Conservation (phyloP, 345 rosid genomes). For the Citrus cavaleriei region DNA sequence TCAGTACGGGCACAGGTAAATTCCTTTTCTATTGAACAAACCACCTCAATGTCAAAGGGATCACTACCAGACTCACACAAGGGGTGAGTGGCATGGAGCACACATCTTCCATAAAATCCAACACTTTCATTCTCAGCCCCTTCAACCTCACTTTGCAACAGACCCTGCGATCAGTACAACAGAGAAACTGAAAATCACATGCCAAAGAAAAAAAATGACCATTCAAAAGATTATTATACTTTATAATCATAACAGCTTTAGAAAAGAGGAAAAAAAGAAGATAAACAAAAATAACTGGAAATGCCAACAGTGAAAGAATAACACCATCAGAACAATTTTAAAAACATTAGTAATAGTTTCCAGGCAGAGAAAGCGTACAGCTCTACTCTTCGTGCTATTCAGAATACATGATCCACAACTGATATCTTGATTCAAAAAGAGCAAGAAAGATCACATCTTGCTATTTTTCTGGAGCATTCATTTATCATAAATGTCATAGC, state of each 20-base stretch:
- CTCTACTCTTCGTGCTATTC: not conserved
- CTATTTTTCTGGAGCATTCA: not conserved
- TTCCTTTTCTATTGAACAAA: slow-evolving; percentile 18
- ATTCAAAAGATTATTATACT: not conserved
- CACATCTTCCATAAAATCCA: slow-evolving; percentile 49
- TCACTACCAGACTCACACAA: slow-evolving; percentile 20
- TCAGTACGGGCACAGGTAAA: slow-evolving; percentile 49
- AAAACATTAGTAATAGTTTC: not conserved
- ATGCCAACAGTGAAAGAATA: not conserved
- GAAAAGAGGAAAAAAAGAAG: not conserved
- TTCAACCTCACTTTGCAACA: slow-evolving; percentile 53
- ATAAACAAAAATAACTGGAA: not conserved
- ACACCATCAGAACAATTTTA: not conserved
- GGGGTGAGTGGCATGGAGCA: slow-evolving; percentile 27
- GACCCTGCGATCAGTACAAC: slow-evolving; percentile 27
- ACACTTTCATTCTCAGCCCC: slow-evolving; percentile 41
- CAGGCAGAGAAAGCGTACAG: not conserved
- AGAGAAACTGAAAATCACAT: not conserved
- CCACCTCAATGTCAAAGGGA: slow-evolving; percentile 15
- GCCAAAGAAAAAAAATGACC: not conserved
- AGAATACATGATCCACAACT: not conserved
- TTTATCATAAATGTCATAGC: not conserved
- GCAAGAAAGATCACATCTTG: not conserved
- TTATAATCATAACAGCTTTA: not conserved
- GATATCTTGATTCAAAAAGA: not conserved